These are phyloP conservation scores for Cokeromyces recurvatus DNA, from an alignment of 371 early-diverging fungal species.

Conservation along the genomic window DNA sequence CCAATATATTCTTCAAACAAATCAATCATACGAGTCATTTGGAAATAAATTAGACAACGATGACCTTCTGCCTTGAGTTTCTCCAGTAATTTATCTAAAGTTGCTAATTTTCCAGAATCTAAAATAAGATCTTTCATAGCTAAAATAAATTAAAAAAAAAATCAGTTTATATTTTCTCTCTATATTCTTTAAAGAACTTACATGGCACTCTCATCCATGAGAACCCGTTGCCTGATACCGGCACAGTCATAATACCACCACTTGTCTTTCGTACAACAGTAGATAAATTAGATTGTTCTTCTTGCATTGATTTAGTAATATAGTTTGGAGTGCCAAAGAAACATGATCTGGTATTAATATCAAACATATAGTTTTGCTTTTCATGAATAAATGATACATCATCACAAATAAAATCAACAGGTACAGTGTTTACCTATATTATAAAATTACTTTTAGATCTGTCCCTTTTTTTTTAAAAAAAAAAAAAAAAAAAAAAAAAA, in stretches of 20 bases:
- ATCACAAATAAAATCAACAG: constrained; percentile 59
- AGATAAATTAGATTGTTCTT: constrained; percentile 16
- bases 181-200: constrained; percentile 11
- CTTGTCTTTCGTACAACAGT: constrained; percentile 19
- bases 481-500: not conserved
- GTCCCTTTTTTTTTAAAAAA: too few species aligned
- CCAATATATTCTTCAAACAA: constrained; percentile 93
- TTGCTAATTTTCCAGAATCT: constrained; percentile 94
- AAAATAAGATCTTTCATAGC: constrained; percentile 80
- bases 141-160: constrained; percentile 23
- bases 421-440: constrained; percentile 61
- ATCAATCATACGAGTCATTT: constrained; percentile 99
- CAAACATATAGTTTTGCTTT: constrained; percentile 48
- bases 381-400: constrained; percentile 63
- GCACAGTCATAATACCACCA: constrained; percentile 31
- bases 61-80: constrained; percentile 91
- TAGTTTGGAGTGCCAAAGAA: constrained; percentile 47
- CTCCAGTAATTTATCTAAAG: constrained; percentile 83
- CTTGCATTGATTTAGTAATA: constrained; percentile 9
- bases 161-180: not conserved
- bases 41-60: constrained; percentile 96
- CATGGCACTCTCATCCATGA: constrained; percentile 45
- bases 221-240: constrained; percentile 33
- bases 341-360: constrained; percentile 38
- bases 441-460: not conserved